phyloP scores from a whole-genome alignment of 495 filamentous ascomycete species.

The Xanthoparmelia taractica region DNA sequence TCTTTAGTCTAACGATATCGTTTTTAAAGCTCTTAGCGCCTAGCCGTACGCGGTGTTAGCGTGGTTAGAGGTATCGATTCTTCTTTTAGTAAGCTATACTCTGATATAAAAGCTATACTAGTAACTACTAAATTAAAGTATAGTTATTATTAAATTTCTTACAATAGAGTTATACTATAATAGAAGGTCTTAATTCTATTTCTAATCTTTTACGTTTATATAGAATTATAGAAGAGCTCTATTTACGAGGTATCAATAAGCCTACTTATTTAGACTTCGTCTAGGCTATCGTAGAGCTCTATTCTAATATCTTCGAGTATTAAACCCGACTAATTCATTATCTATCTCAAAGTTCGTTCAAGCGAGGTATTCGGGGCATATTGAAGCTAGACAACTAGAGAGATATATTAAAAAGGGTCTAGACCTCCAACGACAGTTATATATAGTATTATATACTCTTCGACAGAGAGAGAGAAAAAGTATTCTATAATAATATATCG shows the following conservation, averaged over 20 bases:
- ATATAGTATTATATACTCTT: no score
- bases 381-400: slow-evolving; percentile 27
- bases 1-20: slow-evolving; percentile 29
- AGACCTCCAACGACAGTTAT: slow-evolving; percentile 7
- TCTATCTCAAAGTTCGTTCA: slow-evolving; percentile 26
- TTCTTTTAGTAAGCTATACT: no score
- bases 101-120: not conserved
- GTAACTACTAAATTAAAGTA: slow-evolving; percentile 7
- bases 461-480: not conserved
- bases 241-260: slow-evolving; percentile 20
- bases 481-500: not conserved
- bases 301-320: no score
- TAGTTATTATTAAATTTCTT: slow-evolving; percentile 7
- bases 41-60: slow-evolving; percentile 32
- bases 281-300: slow-evolving; percentile 19
- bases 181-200: slow-evolving; percentile 1
- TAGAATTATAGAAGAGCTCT: slow-evolving; percentile 20
- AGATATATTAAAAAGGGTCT: slow-evolving; percentile 23
- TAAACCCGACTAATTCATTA: slow-evolving; percentile 31
- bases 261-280: slow-evolving; percentile 21
- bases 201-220: no score
- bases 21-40: slow-evolving; percentile 27
- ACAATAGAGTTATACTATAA: slow-evolving; percentile 4
- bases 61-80: slow-evolving; percentile 30
- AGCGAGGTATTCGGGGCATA: slow-evolving; percentile 24